These are phyloP conservation scores for Cyclotella cryptica DNA, from an alignment of 108 stramenopile genomes.

Conservation along the genomic window DNA sequence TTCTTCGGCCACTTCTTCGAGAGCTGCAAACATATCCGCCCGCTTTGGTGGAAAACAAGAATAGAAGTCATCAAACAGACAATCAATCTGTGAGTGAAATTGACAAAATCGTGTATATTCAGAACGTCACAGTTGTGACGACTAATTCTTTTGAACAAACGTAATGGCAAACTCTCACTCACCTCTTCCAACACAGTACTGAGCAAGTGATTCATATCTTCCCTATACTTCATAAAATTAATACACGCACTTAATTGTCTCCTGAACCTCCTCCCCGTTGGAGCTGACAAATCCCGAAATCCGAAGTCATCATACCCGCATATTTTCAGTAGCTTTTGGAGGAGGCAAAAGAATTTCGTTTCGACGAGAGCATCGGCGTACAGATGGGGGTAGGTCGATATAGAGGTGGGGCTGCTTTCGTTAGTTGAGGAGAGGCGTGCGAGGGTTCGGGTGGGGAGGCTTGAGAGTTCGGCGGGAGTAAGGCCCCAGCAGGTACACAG, in stretches of 20 bases:
- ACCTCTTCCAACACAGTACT: constrained; percentile 63
- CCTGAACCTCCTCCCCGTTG: constrained; percentile 76
- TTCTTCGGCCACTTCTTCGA: constrained; percentile 77
- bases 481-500: constrained; percentile 70
- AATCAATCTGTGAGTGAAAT: background rate
- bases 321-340: constrained; percentile 81
- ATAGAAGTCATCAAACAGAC: background rate
- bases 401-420: constrained; percentile 1
- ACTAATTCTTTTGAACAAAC: too few species aligned
- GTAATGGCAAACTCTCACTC: constrained; percentile 11
- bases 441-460: constrained; percentile 21
- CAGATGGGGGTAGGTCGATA: constrained; percentile 72
- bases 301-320: constrained; percentile 92
- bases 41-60: constrained; percentile 40
- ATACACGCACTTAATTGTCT: constrained; percentile 92
- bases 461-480: constrained; percentile 47
- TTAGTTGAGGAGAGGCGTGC: constrained; percentile 3
- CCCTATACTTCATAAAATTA: constrained; percentile 95
- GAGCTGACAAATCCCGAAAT: constrained; percentile 84
- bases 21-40: constrained; percentile 57
- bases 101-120: too few species aligned
- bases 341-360: constrained; percentile 78
- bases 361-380: constrained; percentile 89
- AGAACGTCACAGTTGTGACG: too few species aligned
- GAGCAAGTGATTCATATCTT: constrained; percentile 81